Base-by-base conservation (phyloP, 306 rosid genomes). In the Amphicarpaea edgeworthii region DNA sequence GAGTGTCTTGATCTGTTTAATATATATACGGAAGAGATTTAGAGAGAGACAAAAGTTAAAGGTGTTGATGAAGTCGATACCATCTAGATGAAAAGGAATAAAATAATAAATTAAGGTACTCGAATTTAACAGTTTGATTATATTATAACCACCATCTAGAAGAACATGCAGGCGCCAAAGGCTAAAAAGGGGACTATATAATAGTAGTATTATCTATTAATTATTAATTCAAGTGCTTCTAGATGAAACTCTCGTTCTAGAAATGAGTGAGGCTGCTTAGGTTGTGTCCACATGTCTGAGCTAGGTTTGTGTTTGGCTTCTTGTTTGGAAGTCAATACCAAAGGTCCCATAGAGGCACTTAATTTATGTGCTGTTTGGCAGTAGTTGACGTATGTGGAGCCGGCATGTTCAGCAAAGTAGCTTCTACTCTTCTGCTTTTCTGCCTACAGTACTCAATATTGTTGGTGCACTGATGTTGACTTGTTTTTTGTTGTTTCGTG, bases 81-180 rank as follows among this genome's bases (percentile, higher is more conserved):
- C 87, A 85, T 90, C 93, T 80, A 90, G 96, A 90, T 82, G 90
- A 57, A 77, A 8, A 5, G 34, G 51, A 66, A 79, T 45, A 71
- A 34, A 30, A 72, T 28, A 30, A 75, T 38, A 30, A 72, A n/a
- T n/a, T 21, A 70, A 24, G 60, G 26, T 24, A 43, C 38, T 30
- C 12, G 15, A 19, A 7, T 17, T 16, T 14, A 41, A 45, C 76
- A 19, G 30, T 6, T 7, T 58, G 38, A 51, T 28, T 23, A 24
- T 24, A 1, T n/a, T n/a, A n/a, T n/a, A 28, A 28, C 32, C 32
- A 16, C 2, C 81, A 61, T 92, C 93, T 84, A 88, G 97, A 92
- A 88, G 84, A 83, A 72, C n/a, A n/a, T n/a, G 86, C 90, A 81
- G 87, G 88, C 81, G 2, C 28, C 30, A 21, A 46, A 17, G 66